These are phyloP conservation scores for Tieghemostelium lacteum DNA, from an alignment of 78 protist species.

Conservation along the genomic window DNA sequence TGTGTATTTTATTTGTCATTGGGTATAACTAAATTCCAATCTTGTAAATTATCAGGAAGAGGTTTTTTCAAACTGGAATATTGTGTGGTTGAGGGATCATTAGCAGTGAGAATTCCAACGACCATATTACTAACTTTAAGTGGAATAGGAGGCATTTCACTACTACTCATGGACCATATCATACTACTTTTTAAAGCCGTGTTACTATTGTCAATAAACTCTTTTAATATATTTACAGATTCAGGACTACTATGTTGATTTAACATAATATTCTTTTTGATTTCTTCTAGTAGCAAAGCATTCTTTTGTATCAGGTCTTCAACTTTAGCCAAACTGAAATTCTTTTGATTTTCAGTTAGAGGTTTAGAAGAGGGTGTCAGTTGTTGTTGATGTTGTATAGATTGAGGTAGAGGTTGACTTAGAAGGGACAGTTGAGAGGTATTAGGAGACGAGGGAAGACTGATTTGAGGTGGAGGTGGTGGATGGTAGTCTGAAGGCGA, in stretches of 20 bases:
- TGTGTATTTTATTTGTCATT: not conserved
- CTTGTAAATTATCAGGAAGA: not conserved
- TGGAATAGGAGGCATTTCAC: constrained; percentile 73
- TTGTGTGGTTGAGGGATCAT: not conserved
- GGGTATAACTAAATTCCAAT: constrained; percentile 8
- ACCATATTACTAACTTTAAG: constrained; percentile 63
- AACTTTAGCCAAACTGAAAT: not conserved
- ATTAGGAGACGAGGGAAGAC: not conserved
- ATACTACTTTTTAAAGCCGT: not conserved
- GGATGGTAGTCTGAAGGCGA: not conserved
- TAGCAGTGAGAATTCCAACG: not conserved
- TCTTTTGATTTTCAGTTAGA: not conserved
- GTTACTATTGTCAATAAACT: constrained; percentile 10
- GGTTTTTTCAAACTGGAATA: constrained; percentile 8
- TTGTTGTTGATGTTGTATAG: not conserved
- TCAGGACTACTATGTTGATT: not conserved
- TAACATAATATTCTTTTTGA: constrained; percentile 9
- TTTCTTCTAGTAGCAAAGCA: constrained; percentile 18
- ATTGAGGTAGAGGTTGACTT: not conserved
- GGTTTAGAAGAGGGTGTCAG: not conserved
- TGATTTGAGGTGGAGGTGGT: not conserved
- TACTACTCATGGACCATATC: not conserved
- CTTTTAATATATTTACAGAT: constrained; percentile 2
- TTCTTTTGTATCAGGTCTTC: constrained; percentile 32
- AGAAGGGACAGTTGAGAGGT: not conserved